These are phyloP conservation scores for Plasmodium vinckei DNA, from an alignment of 169 alveolate species.

Conservation along the genomic window DNA sequence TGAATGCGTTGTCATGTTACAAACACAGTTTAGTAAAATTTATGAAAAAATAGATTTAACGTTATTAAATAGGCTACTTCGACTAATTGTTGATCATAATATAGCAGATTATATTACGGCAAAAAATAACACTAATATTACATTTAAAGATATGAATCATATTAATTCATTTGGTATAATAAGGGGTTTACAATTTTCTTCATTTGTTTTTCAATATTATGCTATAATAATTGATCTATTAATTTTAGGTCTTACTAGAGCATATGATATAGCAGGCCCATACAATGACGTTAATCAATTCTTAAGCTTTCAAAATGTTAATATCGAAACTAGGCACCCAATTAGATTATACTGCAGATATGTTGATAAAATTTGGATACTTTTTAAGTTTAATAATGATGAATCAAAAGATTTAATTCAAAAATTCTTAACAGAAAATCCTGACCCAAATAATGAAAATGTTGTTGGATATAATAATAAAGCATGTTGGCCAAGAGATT, in stretches of 20 bases:
- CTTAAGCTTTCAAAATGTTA: constrained; percentile 94
- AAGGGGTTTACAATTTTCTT: constrained; percentile 98
- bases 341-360: constrained; percentile 97
- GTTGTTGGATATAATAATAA: constrained; percentile 99
- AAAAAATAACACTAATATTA: constrained; percentile 97
- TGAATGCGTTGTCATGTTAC: constrained; percentile 95
- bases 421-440: constrained; percentile 99
- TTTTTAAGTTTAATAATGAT: constrained; percentile 95
- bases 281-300: constrained; percentile 95
- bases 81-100: constrained; percentile 99
- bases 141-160: constrained; percentile 99
- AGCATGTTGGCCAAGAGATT: constrained; percentile 99
- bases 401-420: constrained; percentile 98
- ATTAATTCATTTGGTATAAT: constrained; percentile 98
- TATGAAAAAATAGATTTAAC: constrained; percentile 99
- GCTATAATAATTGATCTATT: constrained; percentile 94
- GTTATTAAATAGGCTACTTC: constrained; percentile 95
- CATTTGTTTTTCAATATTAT: constrained; percentile 97
- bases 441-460: constrained; percentile 99
- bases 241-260: constrained; percentile 98
- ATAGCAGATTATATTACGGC: constrained; percentile 99
- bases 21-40: constrained; percentile 90
- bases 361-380: constrained; percentile 95
- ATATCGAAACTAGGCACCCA: constrained; percentile 98
- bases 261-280: constrained; percentile 99